A percentile compares a stretch with the other conserved stretches of the same genome.
phyloP scores from a whole-genome alignment of 805 yeast species.

The Wickerhamiella azymoides region DNA sequence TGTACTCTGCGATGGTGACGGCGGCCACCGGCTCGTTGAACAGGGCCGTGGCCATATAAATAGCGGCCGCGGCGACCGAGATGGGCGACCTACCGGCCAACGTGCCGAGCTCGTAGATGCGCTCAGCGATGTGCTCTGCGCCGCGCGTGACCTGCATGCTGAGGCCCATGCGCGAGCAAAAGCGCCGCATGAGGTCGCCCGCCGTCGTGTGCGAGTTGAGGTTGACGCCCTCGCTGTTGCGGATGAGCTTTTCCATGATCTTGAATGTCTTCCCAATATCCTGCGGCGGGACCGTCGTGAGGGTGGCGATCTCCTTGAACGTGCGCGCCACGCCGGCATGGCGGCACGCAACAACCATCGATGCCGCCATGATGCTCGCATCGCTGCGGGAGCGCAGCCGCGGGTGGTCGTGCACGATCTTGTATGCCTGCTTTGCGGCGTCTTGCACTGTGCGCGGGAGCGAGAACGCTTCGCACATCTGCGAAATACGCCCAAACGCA shows the following conservation, averaged over 20 bases:
- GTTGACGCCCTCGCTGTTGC: slow-evolving; percentile 24
- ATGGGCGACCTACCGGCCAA: slow-evolving; percentile 94
- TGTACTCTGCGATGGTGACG: slow-evolving; percentile 69
- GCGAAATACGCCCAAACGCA: slow-evolving; percentile 82
- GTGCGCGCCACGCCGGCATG: slow-evolving; percentile 89
- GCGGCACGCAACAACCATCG: slow-evolving; percentile 86
- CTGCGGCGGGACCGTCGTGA: slow-evolving; percentile 84
- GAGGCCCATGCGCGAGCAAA: slow-evolving; percentile 88
- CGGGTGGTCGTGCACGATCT: slow-evolving; percentile 76
- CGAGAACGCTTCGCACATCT: slow-evolving; percentile 94
- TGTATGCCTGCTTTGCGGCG: slow-evolving; percentile 93
- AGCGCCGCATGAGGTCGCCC: slow-evolving; percentile 87
- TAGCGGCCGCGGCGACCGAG: slow-evolving; percentile 94
- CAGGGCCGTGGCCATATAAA: slow-evolving; percentile 84
- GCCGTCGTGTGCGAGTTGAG: slow-evolving; percentile 52
- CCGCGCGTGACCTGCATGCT: slow-evolving; percentile 75
- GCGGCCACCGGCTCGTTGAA: slow-evolving; percentile 69
- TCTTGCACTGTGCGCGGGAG: slow-evolving; percentile 91
- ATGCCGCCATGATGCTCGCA: slow-evolving; percentile 92
- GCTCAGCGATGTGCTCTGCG: slow-evolving; percentile 82
- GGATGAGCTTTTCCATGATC: slow-evolving; percentile 58
- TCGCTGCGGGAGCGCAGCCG: slow-evolving; percentile 80
- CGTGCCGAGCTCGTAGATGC: slow-evolving; percentile 82
- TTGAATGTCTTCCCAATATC: slow-evolving; percentile 89
- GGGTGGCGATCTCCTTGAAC: slow-evolving; percentile 88